These are phyloP conservation scores for Xylaria flabelliformis DNA, from an alignment of 495 filamentous ascomycete genomes.

Conservation along the genomic window DNA sequence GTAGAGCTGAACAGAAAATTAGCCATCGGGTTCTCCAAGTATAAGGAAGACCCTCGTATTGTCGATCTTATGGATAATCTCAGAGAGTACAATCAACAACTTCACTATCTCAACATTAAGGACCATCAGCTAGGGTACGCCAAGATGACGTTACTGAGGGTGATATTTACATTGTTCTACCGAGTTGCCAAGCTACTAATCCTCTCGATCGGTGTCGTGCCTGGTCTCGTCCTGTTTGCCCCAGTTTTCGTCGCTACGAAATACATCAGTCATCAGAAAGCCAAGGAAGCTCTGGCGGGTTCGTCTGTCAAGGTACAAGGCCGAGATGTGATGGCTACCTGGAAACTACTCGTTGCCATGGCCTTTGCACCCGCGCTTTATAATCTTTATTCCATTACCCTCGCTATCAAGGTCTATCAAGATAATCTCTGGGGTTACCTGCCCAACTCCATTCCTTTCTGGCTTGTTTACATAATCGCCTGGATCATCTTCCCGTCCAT, in stretches of 20 bases:
- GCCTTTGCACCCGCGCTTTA: constrained; percentile 88
- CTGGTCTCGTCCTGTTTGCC: constrained; percentile 84
- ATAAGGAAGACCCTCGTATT: constrained; percentile 90
- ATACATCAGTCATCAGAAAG: constrained; percentile 88
- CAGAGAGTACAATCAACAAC: constrained; percentile 84
- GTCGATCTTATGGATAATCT: constrained; percentile 79
- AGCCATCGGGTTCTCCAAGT: constrained; percentile 88
- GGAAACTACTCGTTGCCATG: constrained; percentile 94
- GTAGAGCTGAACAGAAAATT: constrained; percentile 95
- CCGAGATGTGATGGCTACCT: constrained; percentile 95
- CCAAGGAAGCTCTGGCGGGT: constrained; percentile 85
- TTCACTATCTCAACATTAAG: constrained; percentile 82
- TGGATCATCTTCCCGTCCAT: constrained; percentile 85
- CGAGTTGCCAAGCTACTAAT: constrained; percentile 76
- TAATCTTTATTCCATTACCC: constrained; percentile 73
- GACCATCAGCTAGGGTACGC: constrained; percentile 97
- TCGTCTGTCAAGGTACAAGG: constrained; percentile 95
- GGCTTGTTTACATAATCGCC: constrained; percentile 71
- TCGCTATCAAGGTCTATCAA: constrained; percentile 78
- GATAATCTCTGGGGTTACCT: constrained; percentile 82
- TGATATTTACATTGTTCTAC: constrained; percentile 80
- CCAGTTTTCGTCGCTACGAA: constrained; percentile 93
- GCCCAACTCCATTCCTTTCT: constrained; percentile 81
- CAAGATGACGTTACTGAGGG: constrained; percentile 75
- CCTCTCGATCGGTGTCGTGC: constrained; percentile 81